Conservation (phyloP, 2,329 filamentous ascomycete genomes). For the Fusarium sp. region DNA sequence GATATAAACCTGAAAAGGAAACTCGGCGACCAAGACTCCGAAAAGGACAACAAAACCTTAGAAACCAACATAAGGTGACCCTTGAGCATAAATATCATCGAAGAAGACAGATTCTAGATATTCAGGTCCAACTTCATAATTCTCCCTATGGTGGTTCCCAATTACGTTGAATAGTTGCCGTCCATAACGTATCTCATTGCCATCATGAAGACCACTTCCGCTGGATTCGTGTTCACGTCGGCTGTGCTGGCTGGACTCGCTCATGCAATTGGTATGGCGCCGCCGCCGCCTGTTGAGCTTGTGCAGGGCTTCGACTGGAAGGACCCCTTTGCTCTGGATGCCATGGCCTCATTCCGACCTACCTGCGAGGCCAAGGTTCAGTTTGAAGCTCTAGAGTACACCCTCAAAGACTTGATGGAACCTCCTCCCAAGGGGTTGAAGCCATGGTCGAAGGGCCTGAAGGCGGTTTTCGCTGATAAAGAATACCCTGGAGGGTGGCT, state of each 20-base stretch:
- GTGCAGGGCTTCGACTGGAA: slow-evolving; percentile 55
- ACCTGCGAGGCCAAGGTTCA: slow-evolving; percentile 49
- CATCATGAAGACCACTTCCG: slow-evolving; percentile 40
- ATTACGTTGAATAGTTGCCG: neutral
- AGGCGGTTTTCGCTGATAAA: slow-evolving; percentile 52
- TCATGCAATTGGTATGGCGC: slow-evolving; percentile 44
- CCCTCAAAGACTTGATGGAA: slow-evolving; percentile 55
- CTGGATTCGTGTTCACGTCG: slow-evolving; percentile 3
- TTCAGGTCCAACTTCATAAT: neutral
- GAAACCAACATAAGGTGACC: neutral
- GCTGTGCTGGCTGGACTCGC: slow-evolving; percentile 24
- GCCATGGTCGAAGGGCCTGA: slow-evolving; percentile 54
- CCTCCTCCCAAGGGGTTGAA: slow-evolving; percentile 52
- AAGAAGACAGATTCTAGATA: neutral
- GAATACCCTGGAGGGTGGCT: slow-evolving; percentile 64
- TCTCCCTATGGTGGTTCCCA: neutral
- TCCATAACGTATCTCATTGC: neutral
- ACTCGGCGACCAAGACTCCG: slow-evolving; percentile 42
- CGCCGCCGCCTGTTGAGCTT: slow-evolving; percentile 47
- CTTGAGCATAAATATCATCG: slow-evolving; percentile 28
- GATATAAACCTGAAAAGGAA: slow-evolving; percentile 37
- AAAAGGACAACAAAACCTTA: slow-evolving; percentile 42
- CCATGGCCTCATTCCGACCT: slow-evolving; percentile 46
- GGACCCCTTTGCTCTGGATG: slow-evolving; percentile 51
- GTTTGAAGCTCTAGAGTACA: slow-evolving; percentile 55